Base-by-base conservation (phyloP, 2,329 filamentous ascomycete genomes). In the Phialophora expanda region DNA sequence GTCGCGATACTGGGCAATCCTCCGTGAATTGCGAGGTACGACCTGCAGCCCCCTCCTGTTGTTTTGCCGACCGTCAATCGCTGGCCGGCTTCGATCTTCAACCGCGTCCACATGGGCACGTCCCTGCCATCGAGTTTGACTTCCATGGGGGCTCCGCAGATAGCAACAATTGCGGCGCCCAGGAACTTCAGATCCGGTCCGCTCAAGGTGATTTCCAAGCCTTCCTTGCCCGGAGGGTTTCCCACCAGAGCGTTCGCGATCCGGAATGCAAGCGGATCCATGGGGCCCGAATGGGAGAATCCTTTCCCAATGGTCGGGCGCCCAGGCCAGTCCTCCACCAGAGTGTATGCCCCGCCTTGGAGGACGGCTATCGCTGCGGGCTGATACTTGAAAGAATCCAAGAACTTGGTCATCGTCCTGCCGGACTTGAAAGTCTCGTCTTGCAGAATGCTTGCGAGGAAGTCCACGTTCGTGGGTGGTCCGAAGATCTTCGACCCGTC, bases 191-290 rank as follows among this genome's bases (percentile, higher is more conserved):
- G 73, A 34, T 87, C 85, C 0, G 87, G 87, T 0, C 87, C 87
- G 14, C 79, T 83, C 17, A 88, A 70, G 0, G 87, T 89, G 28
- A 88, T 85, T 69, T 90, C 87, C 0, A 90, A 74, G 0, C 80
- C 81, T 73, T 87, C 87, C 3, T 76, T 80, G 0, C 79, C 80
- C 0, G 78, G 72, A 0, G 79, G 69, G 61, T 89, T 89, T 0
- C 86, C 86, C 0, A 85, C 86, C 1, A 89, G 78, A 22, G 84
- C 76, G 68, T 89, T 90, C 1, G 85, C 86, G 30, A 87, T 78
- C 26, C 82, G 82, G 54, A 85, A 83, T 1, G 84, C 81, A n/a
- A 88, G 72, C 0, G 82, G 78, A 71, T 89, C 87, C 86, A 89
- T 88, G 0, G 87, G 85, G 0, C 87, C 87, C 3, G 82, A 81